Evolutionary conservation across 495 filamentous ascomycete species (phyloP).

Genomic region (Amniculicola lignicola): DNA sequence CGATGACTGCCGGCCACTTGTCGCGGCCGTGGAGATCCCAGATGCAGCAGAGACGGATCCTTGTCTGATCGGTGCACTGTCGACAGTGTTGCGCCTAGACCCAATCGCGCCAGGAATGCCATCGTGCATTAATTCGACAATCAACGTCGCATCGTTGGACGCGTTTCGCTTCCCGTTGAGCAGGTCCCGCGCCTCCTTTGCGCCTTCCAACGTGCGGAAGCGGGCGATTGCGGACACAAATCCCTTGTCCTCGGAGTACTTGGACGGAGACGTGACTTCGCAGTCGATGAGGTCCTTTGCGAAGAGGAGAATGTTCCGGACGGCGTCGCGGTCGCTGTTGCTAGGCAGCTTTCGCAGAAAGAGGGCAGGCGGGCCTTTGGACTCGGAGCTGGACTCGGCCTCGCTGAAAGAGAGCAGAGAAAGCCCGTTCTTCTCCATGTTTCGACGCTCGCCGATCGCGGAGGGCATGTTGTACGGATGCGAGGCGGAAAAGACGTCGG

Average conservation of each 20-base stretch:
- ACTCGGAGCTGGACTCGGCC: slow-evolving; percentile 30
- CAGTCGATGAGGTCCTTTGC: slow-evolving; percentile 75
- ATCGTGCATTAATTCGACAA: slow-evolving; percentile 65
- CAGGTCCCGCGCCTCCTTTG: slow-evolving; percentile 70
- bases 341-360: slow-evolving; percentile 73
- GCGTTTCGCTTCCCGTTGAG: slow-evolving; percentile 78
- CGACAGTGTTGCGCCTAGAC: slow-evolving; percentile 58
- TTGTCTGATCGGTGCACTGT: slow-evolving; percentile 52
- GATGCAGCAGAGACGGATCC: slow-evolving; percentile 55
- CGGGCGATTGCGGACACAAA: slow-evolving; percentile 71
- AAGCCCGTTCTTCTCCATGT: slow-evolving; percentile 24
- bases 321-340: slow-evolving; percentile 66
- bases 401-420: slow-evolving; percentile 34
- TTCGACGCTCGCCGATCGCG: slow-evolving; percentile 30
- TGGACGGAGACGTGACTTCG: slow-evolving; percentile 62
- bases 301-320: slow-evolving; percentile 80
- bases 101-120: slow-evolving; percentile 38
- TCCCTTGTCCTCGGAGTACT: slow-evolving; percentile 65
- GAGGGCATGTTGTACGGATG: slow-evolving; percentile 29
- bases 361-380: slow-evolving; percentile 46
- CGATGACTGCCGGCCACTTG: slow-evolving; percentile 63
- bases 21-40: slow-evolving; percentile 52
- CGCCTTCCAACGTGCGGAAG: slow-evolving; percentile 68
- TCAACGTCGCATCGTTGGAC: slow-evolving; percentile 70
- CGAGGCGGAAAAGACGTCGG: slow-evolving; percentile 30